Conservation (phyloP, 2,329 filamentous ascomycete species). For the Zasmidium angulare region DNA sequence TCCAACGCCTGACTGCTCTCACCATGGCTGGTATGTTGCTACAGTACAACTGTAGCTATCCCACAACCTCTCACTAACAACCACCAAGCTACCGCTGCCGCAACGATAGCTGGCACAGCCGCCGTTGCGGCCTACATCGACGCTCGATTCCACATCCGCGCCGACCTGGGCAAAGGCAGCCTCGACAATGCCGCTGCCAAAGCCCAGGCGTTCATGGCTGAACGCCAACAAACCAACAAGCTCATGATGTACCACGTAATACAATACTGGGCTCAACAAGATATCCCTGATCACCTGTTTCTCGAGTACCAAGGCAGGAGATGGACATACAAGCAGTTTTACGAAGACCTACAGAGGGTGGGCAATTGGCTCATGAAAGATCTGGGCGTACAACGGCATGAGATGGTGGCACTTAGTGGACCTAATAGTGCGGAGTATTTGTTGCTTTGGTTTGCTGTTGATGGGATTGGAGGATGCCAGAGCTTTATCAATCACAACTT, state of each 20-base stretch:
- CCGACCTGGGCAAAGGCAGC: slow-evolving; percentile 53
- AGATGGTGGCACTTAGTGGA: slow-evolving; percentile 36
- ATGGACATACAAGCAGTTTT: slow-evolving; percentile 72
- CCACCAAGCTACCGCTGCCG: slow-evolving; percentile 19
- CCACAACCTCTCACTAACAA: background rate
- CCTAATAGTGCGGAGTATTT: slow-evolving; percentile 37
- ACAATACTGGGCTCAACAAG: slow-evolving; percentile 24
- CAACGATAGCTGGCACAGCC: slow-evolving; percentile 28
- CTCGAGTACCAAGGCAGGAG: slow-evolving; percentile 35
- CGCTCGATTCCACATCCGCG: slow-evolving; percentile 65
- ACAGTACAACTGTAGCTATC: no score
- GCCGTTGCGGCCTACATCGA: slow-evolving; percentile 58
- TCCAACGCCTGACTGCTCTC: background rate
- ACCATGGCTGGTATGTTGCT: slow-evolving; percentile 2
- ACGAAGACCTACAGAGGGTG: slow-evolving; percentile 67
- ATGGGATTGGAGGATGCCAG: slow-evolving; percentile 49
- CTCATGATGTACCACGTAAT: slow-evolving; percentile 29
- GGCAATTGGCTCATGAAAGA: slow-evolving; percentile 70
- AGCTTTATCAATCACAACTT: slow-evolving; percentile 38
- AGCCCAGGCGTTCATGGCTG: slow-evolving; percentile 25
- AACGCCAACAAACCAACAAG: slow-evolving; percentile 18
- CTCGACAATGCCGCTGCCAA: slow-evolving; percentile 23
- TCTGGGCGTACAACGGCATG: slow-evolving; percentile 40
- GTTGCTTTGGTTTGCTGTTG: slow-evolving; percentile 53
- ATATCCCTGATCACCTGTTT: slow-evolving; percentile 25